Evolutionary conservation across 164 flowering plant species (phyloP).

Genomic region (Magnolia sinica): DNA sequence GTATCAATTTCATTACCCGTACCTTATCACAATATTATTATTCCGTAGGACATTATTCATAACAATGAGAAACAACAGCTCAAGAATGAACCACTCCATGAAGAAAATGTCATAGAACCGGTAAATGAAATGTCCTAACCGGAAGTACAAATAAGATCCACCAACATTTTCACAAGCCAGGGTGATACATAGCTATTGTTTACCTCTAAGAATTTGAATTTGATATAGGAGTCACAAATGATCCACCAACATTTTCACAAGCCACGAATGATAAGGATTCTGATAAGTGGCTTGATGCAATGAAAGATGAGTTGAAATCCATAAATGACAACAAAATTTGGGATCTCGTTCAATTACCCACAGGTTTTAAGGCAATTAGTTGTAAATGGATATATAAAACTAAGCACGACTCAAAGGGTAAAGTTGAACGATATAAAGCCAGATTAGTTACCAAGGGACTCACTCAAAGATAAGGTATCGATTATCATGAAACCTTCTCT

Average conservation of each 20-base stretch:
- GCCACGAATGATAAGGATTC: neutral
- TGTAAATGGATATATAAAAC: neutral
- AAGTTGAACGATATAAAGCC: too few species aligned
- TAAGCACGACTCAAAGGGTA: too few species aligned
- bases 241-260: neutral
- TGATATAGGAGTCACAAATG: slow-evolving; percentile 1
- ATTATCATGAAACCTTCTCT: too few species aligned
- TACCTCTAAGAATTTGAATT: neutral
- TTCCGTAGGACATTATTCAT: neutral
- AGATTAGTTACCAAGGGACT: neutral
- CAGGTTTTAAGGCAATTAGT: neutral
- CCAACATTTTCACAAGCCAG: too few species aligned
- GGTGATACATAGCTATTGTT: too few species aligned
- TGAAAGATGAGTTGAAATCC: neutral
- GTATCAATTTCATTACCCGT: neutral
- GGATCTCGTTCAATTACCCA: neutral
- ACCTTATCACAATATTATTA: neutral
- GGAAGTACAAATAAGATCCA: neutral
- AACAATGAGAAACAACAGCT: neutral
- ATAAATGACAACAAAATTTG: too few species aligned
- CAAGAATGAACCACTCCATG: neutral
- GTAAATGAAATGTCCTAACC: too few species aligned
- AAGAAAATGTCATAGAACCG: neutral
- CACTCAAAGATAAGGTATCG: too few species aligned
- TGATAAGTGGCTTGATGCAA: too few species aligned